phyloP scores from a whole-genome alignment of 2,329 filamentous ascomycete species.

The Blastomyces silverae region DNA sequence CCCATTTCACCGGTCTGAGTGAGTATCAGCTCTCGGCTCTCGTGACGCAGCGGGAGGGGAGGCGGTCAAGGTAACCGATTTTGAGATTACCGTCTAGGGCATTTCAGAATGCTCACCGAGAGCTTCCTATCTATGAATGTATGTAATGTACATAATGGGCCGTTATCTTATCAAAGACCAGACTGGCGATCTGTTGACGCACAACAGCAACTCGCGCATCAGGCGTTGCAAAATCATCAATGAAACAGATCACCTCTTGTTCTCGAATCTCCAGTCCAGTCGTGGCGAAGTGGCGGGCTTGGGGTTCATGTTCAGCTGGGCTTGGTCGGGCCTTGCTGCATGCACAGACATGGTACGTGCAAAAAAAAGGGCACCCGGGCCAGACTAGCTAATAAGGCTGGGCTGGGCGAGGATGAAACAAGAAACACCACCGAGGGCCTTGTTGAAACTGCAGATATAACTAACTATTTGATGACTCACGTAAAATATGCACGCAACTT shows the following conservation, averaged over 20 bases:
- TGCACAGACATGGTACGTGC: constrained; percentile 2
- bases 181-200: neutral
- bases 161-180: neutral
- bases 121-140: too few relatives aligned
- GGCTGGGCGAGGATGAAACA: constrained; percentile 9
- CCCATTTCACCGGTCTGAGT: neutral
- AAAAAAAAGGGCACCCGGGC: neutral
- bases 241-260: neutral
- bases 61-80: neutral
- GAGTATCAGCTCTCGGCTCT: neutral
- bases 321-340: neutral
- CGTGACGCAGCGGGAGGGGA: neutral
- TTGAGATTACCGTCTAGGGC: too few relatives aligned
- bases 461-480: neutral
- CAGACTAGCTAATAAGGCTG: neutral
- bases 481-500: neutral
- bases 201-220: neutral
- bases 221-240: neutral
- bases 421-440: neutral
- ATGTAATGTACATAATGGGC: too few relatives aligned
- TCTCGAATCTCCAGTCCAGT: neutral
- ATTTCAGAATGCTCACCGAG: too few relatives aligned
- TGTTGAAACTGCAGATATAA: constrained; percentile 8
- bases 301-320: neutral
- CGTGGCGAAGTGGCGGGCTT: neutral